These are phyloP conservation scores for Cicer pinnatifidum DNA, from an alignment of 306 rosid genomes.

Conservation along the genomic window DNA sequence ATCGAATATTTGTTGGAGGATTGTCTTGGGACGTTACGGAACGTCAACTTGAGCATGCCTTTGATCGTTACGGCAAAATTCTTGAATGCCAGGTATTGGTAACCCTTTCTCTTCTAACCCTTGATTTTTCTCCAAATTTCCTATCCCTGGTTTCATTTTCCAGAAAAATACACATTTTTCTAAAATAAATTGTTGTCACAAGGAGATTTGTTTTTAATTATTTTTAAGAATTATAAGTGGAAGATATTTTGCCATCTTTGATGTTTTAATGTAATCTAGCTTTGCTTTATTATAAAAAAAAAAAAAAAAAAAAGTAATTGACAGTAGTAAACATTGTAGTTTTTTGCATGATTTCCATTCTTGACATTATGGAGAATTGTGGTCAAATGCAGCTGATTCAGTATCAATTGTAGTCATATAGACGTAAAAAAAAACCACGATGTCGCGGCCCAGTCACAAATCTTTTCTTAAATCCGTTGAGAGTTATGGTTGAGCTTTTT, in stretches of 20 bases:
- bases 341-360: conserved; percentile 29
- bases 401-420: background rate
- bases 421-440: background rate
- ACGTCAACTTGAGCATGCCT: conserved; percentile 87
- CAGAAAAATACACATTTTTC: background rate
- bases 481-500: background rate
- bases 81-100: conserved; percentile 70
- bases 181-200: background rate
- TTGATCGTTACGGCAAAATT: conserved; percentile 81
- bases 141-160: conserved; percentile 27
- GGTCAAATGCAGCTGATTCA: background rate
- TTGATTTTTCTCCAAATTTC: background rate
- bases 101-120: background rate
- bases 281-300: background rate
- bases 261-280: background rate
- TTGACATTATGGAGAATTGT: background rate
- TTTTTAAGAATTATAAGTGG: background rate
- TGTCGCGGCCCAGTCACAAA: background rate
- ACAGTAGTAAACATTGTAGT: background rate
- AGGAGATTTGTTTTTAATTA: background rate
- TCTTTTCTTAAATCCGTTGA: background rate
- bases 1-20: conserved; percentile 91
- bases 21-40: conserved; percentile 85
- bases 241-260: background rate
- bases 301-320: background rate